Evolutionary conservation across 352 stramenopile genomes (phyloP), one percentile per base, ranked within the genome.

Genomic region (Pythium grandisporangium): DNA sequence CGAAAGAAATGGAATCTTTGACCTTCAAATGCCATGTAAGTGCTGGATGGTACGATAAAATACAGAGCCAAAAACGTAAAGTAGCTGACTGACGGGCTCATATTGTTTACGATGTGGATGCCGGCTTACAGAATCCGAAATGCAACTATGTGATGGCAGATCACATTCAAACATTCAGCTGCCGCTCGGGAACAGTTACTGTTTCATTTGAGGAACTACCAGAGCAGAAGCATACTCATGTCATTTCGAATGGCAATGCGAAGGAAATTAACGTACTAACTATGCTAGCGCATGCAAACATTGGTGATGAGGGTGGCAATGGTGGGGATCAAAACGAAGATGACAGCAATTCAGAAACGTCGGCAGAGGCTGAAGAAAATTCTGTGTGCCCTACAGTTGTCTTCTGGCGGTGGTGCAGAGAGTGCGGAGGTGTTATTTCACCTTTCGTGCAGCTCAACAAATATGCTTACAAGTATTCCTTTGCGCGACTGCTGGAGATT

Each of bases 351-450:
- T n/a, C n/a, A n/a, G n/a, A n/a, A n/a, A n/a, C n/a, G n/a, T n/a
- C n/a, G n/a, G n/a, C n/a, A n/a, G 29, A 51, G n/a, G 34, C 48
- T 20, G 36, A 47, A n/a, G 42, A 37, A 25, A 35, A 40, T 2
- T 5, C 29, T 0, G 19, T 54, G 1, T 53, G 36, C 30, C 73
- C 78, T 4, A 58, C 66, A 5, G 96, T 99, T 45, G 80, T 90
- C n/a, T 98, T 95, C 46, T 98, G 92, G 89, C 96, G 92, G n/a
- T 98, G 96, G 66, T 99, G 95, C 55, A 90, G 67, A n/a, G 77
- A 94, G 29, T 99, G 95, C 66, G 68, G 76, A 35, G 69, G 76
- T 19, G 82, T 98, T 44, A 91, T 98, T 25, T 96, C 91, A 7
- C 87, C 93, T 8, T 82, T 98, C 26, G 66, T 89, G 10, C 63